phyloP scores from a whole-genome alignment of 1,284 basidiomycete species.

The Apiotrichum sp. region DNA sequence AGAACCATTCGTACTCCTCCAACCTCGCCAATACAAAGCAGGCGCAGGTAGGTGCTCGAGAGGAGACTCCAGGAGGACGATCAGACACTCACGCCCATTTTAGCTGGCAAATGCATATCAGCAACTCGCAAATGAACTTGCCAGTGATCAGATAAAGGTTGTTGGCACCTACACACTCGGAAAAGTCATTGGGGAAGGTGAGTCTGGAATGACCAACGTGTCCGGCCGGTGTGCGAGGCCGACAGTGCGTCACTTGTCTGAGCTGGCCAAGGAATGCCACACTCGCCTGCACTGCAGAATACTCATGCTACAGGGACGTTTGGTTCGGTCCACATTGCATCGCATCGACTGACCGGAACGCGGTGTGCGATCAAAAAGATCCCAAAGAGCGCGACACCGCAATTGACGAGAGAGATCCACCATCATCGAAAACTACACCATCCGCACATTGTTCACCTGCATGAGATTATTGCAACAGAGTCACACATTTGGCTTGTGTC shows the following conservation, averaged over 20 bases:
- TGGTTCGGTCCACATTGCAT: conserved; percentile 87
- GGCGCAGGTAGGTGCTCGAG: conserved; percentile 26
- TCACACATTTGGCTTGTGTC: conserved; percentile 93
- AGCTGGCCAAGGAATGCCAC: neutral
- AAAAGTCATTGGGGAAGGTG: conserved; percentile 92
- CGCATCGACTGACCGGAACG: conserved; percentile 79
- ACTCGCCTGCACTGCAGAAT: neutral
- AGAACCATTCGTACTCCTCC: conserved; percentile 16
- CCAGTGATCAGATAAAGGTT: conserved; percentile 78
- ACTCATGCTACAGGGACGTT: conserved; percentile 64
- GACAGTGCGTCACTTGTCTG: neutral
- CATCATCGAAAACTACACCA: conserved; percentile 96
- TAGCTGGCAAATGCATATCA: conserved; percentile 91
- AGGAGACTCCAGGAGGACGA: neutral
- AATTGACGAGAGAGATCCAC: conserved; percentile 93
- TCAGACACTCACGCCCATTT: neutral
- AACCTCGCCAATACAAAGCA: conserved; percentile 30
- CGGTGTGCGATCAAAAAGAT: conserved; percentile 97
- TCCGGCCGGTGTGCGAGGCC: neutral
- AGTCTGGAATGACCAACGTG: conserved; percentile 25
- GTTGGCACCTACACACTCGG: conserved; percentile 95
- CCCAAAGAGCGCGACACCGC: conserved; percentile 80
- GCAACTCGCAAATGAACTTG: conserved; percentile 90
- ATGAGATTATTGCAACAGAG: conserved; percentile 96
- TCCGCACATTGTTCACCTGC: conserved; percentile 88